phyloP scores from a whole-genome alignment of 2,329 filamentous ascomycete species.

The Cercospora sp. region DNA sequence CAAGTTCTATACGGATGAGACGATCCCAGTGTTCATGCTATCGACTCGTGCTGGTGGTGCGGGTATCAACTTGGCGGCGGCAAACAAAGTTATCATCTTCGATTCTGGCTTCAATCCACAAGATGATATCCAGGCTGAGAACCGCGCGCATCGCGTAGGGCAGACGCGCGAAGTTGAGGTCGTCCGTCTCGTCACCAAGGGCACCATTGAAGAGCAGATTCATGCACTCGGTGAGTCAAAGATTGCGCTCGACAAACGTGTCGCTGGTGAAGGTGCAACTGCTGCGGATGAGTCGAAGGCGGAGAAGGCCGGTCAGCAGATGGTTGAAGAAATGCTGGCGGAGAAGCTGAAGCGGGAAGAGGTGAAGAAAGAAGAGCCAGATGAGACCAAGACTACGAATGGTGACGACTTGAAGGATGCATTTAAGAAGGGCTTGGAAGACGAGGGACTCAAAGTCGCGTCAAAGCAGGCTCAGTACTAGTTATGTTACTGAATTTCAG shows the following conservation, averaged over 20 bases:
- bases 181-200: slow-evolving; percentile 74
- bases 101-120: slow-evolving; percentile 97
- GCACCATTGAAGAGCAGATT: slow-evolving; percentile 91
- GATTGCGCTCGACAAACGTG: slow-evolving; percentile 78
- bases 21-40: slow-evolving; percentile 87
- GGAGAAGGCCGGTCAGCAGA: slow-evolving; percentile 41
- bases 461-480: slow-evolving; percentile 34
- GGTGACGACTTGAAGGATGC: slow-evolving; percentile 43
- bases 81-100: slow-evolving; percentile 97
- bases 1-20: slow-evolving; percentile 71
- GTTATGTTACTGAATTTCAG: background rate
- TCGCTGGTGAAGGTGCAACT: slow-evolving; percentile 59
- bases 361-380: slow-evolving; percentile 18
- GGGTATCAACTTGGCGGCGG: slow-evolving; percentile 90
- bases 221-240: slow-evolving; percentile 90
- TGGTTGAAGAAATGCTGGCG: slow-evolving; percentile 45
- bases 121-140: slow-evolving; percentile 97
- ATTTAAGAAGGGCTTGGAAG: slow-evolving; percentile 45
- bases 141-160: slow-evolving; percentile 90
- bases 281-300: slow-evolving; percentile 44
- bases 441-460: slow-evolving; percentile 43
- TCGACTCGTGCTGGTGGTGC: slow-evolving; percentile 95
- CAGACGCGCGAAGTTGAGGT: slow-evolving; percentile 91
- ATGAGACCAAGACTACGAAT: slow-evolving; percentile 2
- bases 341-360: slow-evolving; percentile 42